Evolutionary conservation across 139 green algal species (phyloP).

Genomic region (Volvox reticuliferus): DNA sequence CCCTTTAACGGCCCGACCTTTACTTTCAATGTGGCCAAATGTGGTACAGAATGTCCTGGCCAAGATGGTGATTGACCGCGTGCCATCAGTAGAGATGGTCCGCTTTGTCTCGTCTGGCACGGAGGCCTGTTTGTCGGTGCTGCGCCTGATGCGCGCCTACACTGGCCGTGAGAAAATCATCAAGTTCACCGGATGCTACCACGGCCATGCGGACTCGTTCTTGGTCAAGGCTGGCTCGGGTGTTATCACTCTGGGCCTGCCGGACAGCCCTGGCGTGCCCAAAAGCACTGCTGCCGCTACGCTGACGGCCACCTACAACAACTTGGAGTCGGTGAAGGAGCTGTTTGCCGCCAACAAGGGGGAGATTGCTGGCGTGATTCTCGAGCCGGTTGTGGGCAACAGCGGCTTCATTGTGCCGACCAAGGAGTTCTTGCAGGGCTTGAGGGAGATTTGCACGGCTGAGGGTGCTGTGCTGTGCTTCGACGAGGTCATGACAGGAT

Average conservation of each 20-base stretch:
- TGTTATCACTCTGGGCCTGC: conserved; percentile 93
- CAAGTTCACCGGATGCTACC: conserved; percentile 99
- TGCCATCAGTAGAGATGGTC: conserved; percentile 99
- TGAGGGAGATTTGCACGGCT: conserved; percentile 87
- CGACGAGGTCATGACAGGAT: conserved; percentile 98
- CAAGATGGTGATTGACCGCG: conserved; percentile 97
- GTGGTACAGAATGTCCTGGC: conserved; percentile 91
- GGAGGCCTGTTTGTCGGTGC: conserved; percentile 98
- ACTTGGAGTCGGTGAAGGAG: conserved; percentile 79
- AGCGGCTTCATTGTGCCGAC: conserved; percentile 97
- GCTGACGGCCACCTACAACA: conserved; percentile 82
- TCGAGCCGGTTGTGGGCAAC: conserved; percentile 97
- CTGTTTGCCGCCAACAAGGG: conserved; percentile 96
- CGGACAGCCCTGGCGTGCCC: conserved; percentile 92
- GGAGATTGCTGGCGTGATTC: conserved; percentile 97
- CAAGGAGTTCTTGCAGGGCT: conserved; percentile 94
- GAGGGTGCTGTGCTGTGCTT: conserved; percentile 97
- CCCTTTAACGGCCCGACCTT: too few relatives aligned
- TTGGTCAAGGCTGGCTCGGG: conserved; percentile 95
- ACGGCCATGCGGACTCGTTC: conserved; percentile 97
- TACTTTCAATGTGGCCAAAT: too few relatives aligned
- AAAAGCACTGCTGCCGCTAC: conserved; percentile 68
- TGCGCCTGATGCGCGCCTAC: conserved; percentile 98
- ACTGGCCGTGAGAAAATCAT: conserved; percentile 95
- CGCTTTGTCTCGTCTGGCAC: conserved; percentile 98